Base-by-base conservation (phyloP, 192 early-diverging fungal species). In the Backusella mclennaniae region DNA sequence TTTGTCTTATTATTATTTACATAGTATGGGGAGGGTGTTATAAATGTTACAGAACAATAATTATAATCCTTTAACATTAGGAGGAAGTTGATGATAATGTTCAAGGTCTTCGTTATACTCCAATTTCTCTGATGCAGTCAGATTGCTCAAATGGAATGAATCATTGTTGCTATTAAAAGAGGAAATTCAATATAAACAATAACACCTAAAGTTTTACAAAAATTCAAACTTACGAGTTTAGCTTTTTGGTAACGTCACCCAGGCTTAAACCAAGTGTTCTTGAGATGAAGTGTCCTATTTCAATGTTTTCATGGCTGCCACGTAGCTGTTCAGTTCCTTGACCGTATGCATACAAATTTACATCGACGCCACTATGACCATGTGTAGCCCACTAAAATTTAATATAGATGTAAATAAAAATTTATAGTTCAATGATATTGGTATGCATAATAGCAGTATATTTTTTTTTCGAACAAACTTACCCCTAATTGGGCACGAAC, bases 351-450 rank as follows among this genome's bases (percentile, higher is more conserved):
- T 96, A 97, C 38, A 97, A 80, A 75, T 96, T 98, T 14, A 99
- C 98, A 81, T 99, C 98, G 15, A 97, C 95, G 1, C 91, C 96
- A 66, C 93, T 93, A 79, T 99, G 98, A 3, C 96, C 96, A 82
- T 93, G 93, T 0, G 98, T 98, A 11, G 96, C 85, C 93, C 92
- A 94, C 67, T 85, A 73, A 56, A 33, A n/a, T 72, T 41, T 70
- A 75, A 29, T 53, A 70, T 44, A 68, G 56, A 44, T 71, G 46
- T 42, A 79, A 78, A 49, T 53, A 19, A 74, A 69, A 53, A 33
- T 33, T 59, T 23, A 21, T 7, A 53, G 15, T 52, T 23, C 7
- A 53, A 23, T 53, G 72, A 21, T 21, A 53, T 59, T 59, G 53
- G 53, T 59, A 59, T 59, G 53, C 23, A 59, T 59, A 59, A 26